Conservation (phyloP, 2,329 filamentous ascomycete species). For the Beauveria rudraprayagi region DNA sequence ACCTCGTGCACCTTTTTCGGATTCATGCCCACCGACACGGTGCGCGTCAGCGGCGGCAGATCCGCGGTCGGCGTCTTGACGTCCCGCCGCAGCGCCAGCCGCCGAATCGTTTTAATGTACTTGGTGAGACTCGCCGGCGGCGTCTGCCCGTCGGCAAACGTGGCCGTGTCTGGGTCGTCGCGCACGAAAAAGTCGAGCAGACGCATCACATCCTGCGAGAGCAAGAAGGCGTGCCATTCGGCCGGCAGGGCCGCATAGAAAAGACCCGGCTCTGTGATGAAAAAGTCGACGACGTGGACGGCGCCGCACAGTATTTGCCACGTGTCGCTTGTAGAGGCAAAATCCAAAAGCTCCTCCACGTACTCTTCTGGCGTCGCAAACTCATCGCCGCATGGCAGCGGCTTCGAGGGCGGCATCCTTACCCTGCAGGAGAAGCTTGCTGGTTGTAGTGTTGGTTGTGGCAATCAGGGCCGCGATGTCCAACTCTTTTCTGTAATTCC, state of each 20-base stretch:
- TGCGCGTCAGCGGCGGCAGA: constrained; percentile 54
- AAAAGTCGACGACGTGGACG: constrained; percentile 95
- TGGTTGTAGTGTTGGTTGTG: neutral
- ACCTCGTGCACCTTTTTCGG: constrained; percentile 95
- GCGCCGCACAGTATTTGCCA: constrained; percentile 90
- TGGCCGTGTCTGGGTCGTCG: constrained; percentile 52
- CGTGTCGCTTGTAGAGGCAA: constrained; percentile 63
- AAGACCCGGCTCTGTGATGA: constrained; percentile 75
- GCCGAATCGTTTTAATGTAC: constrained; percentile 66
- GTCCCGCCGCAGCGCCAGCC: constrained; percentile 57
- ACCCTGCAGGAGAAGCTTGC: neutral
- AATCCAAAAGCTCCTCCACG: constrained; percentile 67
- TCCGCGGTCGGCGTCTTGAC: constrained; percentile 39
- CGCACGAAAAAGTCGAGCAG: constrained; percentile 76
- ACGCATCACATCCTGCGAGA: constrained; percentile 60
- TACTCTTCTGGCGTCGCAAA: constrained; percentile 71
- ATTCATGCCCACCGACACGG: constrained; percentile 85
- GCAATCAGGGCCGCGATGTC: fast-evolving
- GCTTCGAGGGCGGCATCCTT: constrained; percentile 40
- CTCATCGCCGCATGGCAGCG: constrained; percentile 60
- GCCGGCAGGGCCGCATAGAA: constrained; percentile 69
- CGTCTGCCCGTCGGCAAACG: constrained; percentile 18
- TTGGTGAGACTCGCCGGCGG: constrained; percentile 53
- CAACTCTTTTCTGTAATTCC: neutral
- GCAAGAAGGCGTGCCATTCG: constrained; percentile 77